Percentiles rank a stretch among this genome's conserved stretches.
These are phyloP conservation scores for Lactarius sp. DNA, from an alignment of 768 basidiomycete genomes.

Conservation along the genomic window DNA sequence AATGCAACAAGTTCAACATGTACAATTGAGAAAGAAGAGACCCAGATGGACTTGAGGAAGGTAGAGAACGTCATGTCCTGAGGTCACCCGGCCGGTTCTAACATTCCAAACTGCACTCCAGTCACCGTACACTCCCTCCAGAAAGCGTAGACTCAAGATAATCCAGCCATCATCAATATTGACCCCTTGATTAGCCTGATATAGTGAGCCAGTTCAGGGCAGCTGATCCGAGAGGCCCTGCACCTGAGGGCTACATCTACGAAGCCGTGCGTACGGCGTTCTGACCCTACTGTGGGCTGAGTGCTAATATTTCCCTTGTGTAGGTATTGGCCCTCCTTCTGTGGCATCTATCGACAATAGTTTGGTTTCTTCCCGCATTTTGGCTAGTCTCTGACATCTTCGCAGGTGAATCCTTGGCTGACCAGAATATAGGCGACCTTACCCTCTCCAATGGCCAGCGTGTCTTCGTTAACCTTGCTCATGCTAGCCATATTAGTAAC, in stretches of 20 bases:
- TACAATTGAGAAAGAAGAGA: too few species aligned
- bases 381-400: not conserved
- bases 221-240: conserved; percentile 34
- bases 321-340: conserved; percentile 74
- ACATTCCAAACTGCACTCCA: too few species aligned
- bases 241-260: conserved; percentile 51
- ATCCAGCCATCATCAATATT: conserved; percentile 56
- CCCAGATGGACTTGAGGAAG: too few species aligned
- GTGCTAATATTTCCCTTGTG: conserved; percentile 7
- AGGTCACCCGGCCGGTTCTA: too few species aligned
- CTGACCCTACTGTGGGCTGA: not conserved
- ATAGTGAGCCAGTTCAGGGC: conserved; percentile 35
- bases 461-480: conserved; percentile 58
- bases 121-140: too few species aligned
- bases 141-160: too few species aligned
- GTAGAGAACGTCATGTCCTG: too few species aligned
- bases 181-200: conserved; percentile 46
- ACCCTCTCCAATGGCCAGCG: conserved; percentile 44
- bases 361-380: not conserved
- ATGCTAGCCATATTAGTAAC: conserved; percentile 51
- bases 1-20: too few species aligned
- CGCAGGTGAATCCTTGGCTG: conserved; percentile 44
- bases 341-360: conserved; percentile 57
- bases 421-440: conserved; percentile 41
- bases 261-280: conserved; percentile 65